These are phyloP conservation scores for Tieghemostelium lacteum DNA, from an alignment of 78 protist genomes.

Conservation along the genomic window DNA sequence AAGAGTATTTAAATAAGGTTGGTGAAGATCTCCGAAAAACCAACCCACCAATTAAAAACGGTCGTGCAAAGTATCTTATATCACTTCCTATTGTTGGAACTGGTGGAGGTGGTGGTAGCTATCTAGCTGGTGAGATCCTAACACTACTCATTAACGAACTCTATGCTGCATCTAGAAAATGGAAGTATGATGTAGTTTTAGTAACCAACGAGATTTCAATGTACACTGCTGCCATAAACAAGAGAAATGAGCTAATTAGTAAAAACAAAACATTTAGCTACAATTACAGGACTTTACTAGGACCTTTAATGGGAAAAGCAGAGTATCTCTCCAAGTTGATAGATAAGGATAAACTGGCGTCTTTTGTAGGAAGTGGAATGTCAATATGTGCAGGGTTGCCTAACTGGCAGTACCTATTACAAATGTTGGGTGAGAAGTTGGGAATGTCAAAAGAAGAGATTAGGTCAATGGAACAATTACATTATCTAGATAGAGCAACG, in stretches of 20 bases:
- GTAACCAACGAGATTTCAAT: slow-evolving; percentile 57
- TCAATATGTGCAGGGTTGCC: slow-evolving; percentile 85
- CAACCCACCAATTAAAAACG: slow-evolving; percentile 58
- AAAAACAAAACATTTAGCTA: neutral
- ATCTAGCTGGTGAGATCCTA: slow-evolving; percentile 68
- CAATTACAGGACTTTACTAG: slow-evolving; percentile 1
- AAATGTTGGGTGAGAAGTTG: slow-evolving; percentile 50
- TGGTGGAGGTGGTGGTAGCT: slow-evolving; percentile 78
- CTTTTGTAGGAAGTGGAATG: slow-evolving; percentile 82
- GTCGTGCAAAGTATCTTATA: slow-evolving; percentile 50
- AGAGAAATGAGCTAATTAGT: slow-evolving; percentile 15
- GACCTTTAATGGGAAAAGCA: slow-evolving; percentile 48
- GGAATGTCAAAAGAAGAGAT: slow-evolving; percentile 36
- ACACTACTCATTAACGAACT: slow-evolving; percentile 44
- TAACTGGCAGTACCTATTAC: slow-evolving; percentile 65
- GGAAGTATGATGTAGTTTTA: slow-evolving; percentile 81
- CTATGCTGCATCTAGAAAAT: slow-evolving; percentile 26
- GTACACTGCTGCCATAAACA: slow-evolving; percentile 55
- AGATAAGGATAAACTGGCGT: slow-evolving; percentile 22
- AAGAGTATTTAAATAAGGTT: slow-evolving; percentile 41
- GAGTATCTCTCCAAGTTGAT: slow-evolving; percentile 1
- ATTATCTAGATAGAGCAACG: slow-evolving; percentile 64
- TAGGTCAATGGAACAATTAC: slow-evolving; percentile 32
- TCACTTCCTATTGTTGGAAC: slow-evolving; percentile 87
- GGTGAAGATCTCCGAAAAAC: slow-evolving; percentile 16